Conservation (phyloP, 257 asterid species). For the Phtheirospermum japonicum region DNA sequence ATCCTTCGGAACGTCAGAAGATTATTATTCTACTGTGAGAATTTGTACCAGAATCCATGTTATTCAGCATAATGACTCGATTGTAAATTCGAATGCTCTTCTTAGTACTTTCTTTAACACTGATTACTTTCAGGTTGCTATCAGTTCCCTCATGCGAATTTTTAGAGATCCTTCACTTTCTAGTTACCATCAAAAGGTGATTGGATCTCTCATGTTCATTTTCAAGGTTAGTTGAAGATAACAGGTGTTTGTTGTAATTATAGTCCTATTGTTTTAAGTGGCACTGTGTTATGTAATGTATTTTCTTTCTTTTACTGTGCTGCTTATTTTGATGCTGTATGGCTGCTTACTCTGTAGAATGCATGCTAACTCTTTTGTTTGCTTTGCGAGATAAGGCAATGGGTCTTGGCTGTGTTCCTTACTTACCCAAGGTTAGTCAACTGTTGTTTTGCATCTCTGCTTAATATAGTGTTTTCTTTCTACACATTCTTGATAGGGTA, state of each 20-base stretch:
- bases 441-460: slow-evolving; percentile 18
- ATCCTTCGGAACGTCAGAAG: slow-evolving; percentile 96
- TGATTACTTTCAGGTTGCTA: slow-evolving; percentile 77
- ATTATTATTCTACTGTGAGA: slow-evolving; percentile 91
- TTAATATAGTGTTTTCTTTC: slow-evolving; percentile 7
- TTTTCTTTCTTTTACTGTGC: slow-evolving; percentile 20
- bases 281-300: neutral
- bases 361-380: slow-evolving; percentile 29
- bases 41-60: slow-evolving; percentile 30
- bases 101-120: slow-evolving; percentile 20
- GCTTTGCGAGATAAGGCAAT: slow-evolving; percentile 70
- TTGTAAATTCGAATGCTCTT: slow-evolving; percentile 20
- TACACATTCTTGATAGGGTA: slow-evolving; percentile 13
- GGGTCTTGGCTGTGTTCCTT: slow-evolving; percentile 99
- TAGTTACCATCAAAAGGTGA: slow-evolving; percentile 96
- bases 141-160: slow-evolving; percentile 93
- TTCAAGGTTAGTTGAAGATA: slow-evolving; percentile 70
- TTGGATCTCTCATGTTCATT: slow-evolving; percentile 96
- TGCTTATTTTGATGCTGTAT: slow-evolving; percentile 22
- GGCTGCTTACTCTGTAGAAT: slow-evolving; percentile 18
- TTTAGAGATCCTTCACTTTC: slow-evolving; percentile 96
- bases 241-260: slow-evolving; percentile 8
- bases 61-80: slow-evolving; percentile 17
- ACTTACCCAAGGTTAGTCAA: slow-evolving; percentile 93
- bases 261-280: slow-evolving; percentile 7